Percentiles rank a stretch among this genome's conserved stretches.
Conservation (phyloP, 78 protist species). For the Tieghemostelium lacteum region DNA sequence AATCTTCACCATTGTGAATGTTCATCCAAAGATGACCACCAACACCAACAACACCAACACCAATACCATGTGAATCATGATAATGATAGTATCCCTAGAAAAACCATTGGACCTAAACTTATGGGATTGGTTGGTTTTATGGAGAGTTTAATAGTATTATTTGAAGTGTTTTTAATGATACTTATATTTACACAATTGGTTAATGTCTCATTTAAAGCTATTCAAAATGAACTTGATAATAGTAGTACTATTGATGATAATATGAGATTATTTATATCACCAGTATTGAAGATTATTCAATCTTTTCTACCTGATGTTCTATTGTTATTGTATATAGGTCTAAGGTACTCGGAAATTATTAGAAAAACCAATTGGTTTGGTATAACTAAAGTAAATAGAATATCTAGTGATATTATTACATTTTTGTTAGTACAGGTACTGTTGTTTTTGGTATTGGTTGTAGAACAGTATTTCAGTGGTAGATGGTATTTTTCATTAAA, state of each 20-base stretch:
- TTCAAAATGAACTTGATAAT: background rate
- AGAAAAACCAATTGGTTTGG: constrained; percentile 1
- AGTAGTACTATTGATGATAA: background rate
- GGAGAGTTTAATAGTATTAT: background rate
- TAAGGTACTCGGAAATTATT: background rate
- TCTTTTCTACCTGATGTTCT: background rate
- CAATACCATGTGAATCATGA: too few species aligned
- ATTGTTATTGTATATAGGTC: too few species aligned
- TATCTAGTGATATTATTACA: background rate
- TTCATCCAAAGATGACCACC: too few species aligned
- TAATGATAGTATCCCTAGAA: background rate
- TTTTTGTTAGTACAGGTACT: background rate
- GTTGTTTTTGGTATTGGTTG: background rate
- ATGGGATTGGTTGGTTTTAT: background rate
- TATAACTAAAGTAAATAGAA: background rate
- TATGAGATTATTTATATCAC: background rate
- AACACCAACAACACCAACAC: too few species aligned
- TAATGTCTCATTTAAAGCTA: background rate
- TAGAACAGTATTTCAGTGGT: background rate
- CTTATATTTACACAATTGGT: background rate
- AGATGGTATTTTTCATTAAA: constrained; percentile 14
- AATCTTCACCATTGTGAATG: too few species aligned
- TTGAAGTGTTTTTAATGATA: background rate
- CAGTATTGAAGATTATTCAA: background rate
- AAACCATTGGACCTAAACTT: background rate